Conservation (phyloP, 2,329 filamentous ascomycete genomes). For the Verticillium albo-atrum region DNA sequence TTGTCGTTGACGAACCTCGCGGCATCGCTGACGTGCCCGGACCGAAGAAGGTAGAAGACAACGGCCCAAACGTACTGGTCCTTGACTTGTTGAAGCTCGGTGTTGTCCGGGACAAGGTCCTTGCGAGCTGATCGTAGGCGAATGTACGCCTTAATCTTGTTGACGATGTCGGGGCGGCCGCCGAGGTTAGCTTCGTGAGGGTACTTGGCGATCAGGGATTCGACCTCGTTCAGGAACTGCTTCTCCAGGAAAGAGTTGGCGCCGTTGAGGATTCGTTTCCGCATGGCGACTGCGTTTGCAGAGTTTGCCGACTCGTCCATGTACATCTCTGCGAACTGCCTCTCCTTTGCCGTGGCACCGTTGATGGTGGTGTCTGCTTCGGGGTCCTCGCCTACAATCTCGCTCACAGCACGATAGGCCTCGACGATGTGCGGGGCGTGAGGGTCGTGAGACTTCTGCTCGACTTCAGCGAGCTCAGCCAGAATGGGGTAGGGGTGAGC, state of each 20-base stretch:
- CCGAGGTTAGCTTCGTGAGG: slow-evolving; percentile 86
- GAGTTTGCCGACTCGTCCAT: slow-evolving; percentile 69
- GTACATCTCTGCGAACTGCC: slow-evolving; percentile 73
- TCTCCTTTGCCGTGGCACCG: slow-evolving; percentile 64
- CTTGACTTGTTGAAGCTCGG: slow-evolving; percentile 72
- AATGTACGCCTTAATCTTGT: slow-evolving; percentile 90
- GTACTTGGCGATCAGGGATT: slow-evolving; percentile 73
- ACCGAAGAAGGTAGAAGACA: slow-evolving; percentile 85
- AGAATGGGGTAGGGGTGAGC: slow-evolving; percentile 68
- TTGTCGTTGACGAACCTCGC: slow-evolving; percentile 80
- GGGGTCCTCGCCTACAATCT: slow-evolving; percentile 70
- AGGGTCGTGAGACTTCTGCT: slow-evolving; percentile 64
- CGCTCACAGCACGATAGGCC: slow-evolving; percentile 76
- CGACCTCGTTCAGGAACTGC: slow-evolving; percentile 73
- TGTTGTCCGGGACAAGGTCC: slow-evolving; percentile 77
- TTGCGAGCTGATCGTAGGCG: slow-evolving; percentile 74
- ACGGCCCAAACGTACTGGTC: slow-evolving; percentile 91
- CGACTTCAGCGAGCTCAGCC: slow-evolving; percentile 70
- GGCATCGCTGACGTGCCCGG: slow-evolving; percentile 79
- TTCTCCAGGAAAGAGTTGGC: slow-evolving; percentile 77
- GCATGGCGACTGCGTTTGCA: slow-evolving; percentile 58
- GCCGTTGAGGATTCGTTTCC: slow-evolving; percentile 75
- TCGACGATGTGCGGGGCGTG: slow-evolving; percentile 72
- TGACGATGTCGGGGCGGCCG: slow-evolving; percentile 80
- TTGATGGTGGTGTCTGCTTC: slow-evolving; percentile 54